Evolutionary conservation across 1,139 yeast genomes (phyloP).

Genomic region (Candida pseudoviswanathii): DNA sequence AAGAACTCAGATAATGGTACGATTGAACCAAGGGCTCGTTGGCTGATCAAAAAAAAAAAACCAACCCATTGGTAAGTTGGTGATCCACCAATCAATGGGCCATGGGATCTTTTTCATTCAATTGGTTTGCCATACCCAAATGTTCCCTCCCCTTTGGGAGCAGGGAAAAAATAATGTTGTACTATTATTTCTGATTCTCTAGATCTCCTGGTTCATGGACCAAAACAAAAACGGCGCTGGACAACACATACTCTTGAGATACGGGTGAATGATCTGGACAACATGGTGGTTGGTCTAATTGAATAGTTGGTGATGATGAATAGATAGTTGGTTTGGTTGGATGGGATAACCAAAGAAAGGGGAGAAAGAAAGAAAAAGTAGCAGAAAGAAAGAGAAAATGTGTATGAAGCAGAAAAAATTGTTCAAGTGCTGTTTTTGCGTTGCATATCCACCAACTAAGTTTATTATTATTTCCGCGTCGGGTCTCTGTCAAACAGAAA

Average conservation of each 20-base stretch:
- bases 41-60: not conserved
- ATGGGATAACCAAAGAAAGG: not conserved
- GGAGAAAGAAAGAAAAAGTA: constrained; percentile 4
- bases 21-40: too few species aligned
- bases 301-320: constrained; percentile 2
- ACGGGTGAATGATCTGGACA: constrained; percentile 47
- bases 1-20: too few species aligned
- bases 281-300: constrained; percentile 24
- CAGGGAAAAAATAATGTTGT: not conserved
- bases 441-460: not conserved
- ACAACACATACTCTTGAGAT: constrained; percentile 44
- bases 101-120: not conserved
- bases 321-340: not conserved
- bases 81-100: not conserved
- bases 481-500: not conserved
- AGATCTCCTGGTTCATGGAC: not conserved
- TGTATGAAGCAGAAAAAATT: not conserved
- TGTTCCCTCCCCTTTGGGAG: not conserved
- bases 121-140: too few species aligned
- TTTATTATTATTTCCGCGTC: not conserved
- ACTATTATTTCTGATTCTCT: constrained; percentile 1
- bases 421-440: not conserved
- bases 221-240: not conserved
- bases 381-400: constrained; percentile 2
- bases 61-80: not conserved